Base-by-base conservation (phyloP, 2,329 filamentous ascomycete species). In the Ophiocordyceps camponoti-saundersi region DNA sequence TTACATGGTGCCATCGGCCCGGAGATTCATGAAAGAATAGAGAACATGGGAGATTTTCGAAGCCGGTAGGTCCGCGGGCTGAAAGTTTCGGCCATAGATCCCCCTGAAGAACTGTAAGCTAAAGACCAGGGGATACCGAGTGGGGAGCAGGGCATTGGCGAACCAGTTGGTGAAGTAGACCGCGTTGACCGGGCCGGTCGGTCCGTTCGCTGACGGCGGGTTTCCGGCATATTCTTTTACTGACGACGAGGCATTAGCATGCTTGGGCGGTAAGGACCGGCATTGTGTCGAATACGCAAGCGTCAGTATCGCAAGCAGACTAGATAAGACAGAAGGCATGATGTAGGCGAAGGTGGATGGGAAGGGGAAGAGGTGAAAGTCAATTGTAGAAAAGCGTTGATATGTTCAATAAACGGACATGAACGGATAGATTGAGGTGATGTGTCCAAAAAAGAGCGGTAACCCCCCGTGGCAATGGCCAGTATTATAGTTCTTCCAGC, bases 1-100 rank as follows among this genome's bases (percentile, higher is more conserved):
- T 57, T 72, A 82, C 64, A 90, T 82, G 55, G 85, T 82, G 32
- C 88, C 88, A 46, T 82, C 75, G 0, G 74, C 60, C 10, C 70
- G 68, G 18, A 93, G 62, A 57, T 93, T 89, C 55, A 85, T 82
- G 62, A 95, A 95, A 2, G 87, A 74, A 56, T 77, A 94, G 2
- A 94, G 70, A 2, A 94, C 69, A 55, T 92, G 85, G 0, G 82
- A 90, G 46, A 94, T 65, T 51, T 86, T 69, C 2, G 76, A 69
- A 22, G 71, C 76, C 0, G 82, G 82, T 10, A 94, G 70, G 53
- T 86, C 70, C 46, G 81, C 72, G 0, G 85, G 82, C 48, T 83
- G 73, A 59, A 82, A 86, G 53, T 84, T 77, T 46, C 86, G 75
- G 22, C 67, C 82, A 57, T 93, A 92, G 48, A 88, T 85, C 41